A percentile compares a stretch with the other conserved stretches of the same genome.
These are phyloP conservation scores for Penicillium arizonense DNA, from an alignment of 495 filamentous ascomycete species.

Conservation along the genomic window DNA sequence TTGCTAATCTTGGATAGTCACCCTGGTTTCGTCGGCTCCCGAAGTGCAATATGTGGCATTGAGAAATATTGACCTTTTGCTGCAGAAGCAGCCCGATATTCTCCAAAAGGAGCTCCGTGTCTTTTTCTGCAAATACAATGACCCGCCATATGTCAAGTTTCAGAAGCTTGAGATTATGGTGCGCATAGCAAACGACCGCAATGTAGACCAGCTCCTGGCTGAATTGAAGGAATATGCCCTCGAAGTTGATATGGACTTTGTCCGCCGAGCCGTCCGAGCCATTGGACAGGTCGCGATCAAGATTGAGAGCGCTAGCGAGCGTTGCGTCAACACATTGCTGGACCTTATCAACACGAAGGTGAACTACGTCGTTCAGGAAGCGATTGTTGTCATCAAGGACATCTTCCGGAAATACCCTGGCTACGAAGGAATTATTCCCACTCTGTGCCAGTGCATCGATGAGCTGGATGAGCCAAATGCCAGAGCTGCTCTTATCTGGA, in stretches of 20 bases:
- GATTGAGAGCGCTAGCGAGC: constrained; percentile 89
- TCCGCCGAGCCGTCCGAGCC: constrained; percentile 86
- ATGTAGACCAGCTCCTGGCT: constrained; percentile 89
- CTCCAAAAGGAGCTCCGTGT: constrained; percentile 95
- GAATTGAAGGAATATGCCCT: constrained; percentile 97
- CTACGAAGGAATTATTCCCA: constrained; percentile 97
- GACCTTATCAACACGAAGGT: constrained; percentile 96
- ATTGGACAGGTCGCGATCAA: constrained; percentile 99
- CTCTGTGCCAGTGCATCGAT: constrained; percentile 93
- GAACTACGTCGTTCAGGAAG: constrained; percentile 98
- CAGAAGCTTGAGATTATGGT: constrained; percentile 99
- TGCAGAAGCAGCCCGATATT: constrained; percentile 95
- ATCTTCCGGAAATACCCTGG: constrained; percentile 97
- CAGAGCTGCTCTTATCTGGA: constrained; percentile 92
- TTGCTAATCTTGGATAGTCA: constrained; percentile 57
- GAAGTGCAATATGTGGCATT: constrained; percentile 98
- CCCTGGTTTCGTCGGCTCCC: constrained; percentile 89
- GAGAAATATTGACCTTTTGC: constrained; percentile 89
- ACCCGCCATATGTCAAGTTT: constrained; percentile 95
- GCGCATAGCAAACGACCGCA: constrained; percentile 95
- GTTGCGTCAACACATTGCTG: constrained; percentile 89
- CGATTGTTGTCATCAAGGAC: constrained; percentile 96
- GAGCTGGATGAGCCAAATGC: constrained; percentile 95
- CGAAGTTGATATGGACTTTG: constrained; percentile 99
- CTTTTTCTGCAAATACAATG: constrained; percentile 99